Evolutionary conservation across 1,284 basidiomycete genomes (phyloP), one percentile per base, ranked within the genome.

Genomic region (Schizophyllum commune): DNA sequence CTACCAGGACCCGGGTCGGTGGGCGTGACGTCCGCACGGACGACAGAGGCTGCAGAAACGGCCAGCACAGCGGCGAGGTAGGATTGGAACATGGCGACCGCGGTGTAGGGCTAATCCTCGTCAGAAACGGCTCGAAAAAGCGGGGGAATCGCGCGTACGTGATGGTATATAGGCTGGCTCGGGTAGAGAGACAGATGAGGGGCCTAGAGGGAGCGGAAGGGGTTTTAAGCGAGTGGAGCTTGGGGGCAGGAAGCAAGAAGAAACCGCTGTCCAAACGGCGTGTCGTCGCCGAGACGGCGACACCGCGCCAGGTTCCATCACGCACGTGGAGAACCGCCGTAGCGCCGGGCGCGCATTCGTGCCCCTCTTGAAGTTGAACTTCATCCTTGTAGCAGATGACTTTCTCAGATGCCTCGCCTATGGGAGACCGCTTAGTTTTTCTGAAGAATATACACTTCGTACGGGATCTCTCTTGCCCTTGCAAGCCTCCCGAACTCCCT

Each of bases 1-100:
- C 78, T 74, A 53, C 80, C 81, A 2, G 86, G 85, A 8, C 74
- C 75, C 11, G 87, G 86, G 22, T 70, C 74, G 52, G 64, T 79
- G 19, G 88, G 88, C n/a, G 66, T 71, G 5, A 83, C 81, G 54
- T 82, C 79, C 20, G 85, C 85, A 57, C 67, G 75, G 32, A 74
- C 79, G 55, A 75, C 62, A 34, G 76, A 60, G 52, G 69, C 70
- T 27, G 74, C 70, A 47, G 77, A 69, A 3, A 47, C 13, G 57
- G 77, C 70, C 55, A 82, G 66, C 55, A 83, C 68, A 65, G 78
- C 68, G 56, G 74, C 68, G 59, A 82, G 70, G 61, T 74, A 67
- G 58, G 74, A 67, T 55, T 71, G 69, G 68, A 81, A 74, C 80
- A 85, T 83, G 56, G 56, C 68, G 39, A 47, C 39, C 13, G 39